These are phyloP conservation scores for Xylaria sp. DNA, from an alignment of 2,329 filamentous ascomycete species.

Conservation along the genomic window DNA sequence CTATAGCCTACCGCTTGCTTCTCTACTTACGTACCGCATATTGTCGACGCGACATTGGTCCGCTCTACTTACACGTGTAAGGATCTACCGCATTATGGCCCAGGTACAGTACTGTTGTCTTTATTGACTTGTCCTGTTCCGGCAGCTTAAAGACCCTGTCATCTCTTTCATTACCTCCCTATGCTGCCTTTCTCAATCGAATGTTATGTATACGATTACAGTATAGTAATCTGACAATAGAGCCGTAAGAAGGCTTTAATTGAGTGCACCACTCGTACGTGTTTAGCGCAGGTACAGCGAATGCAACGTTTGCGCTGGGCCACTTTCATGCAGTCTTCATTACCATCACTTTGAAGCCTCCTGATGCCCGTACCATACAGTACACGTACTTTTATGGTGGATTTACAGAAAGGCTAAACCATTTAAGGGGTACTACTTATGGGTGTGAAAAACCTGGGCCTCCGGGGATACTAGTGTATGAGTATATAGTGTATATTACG, in stretches of 20 bases:
- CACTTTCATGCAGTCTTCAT: constrained; percentile 5
- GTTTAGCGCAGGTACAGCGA: neutral
- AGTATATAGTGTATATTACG: too few relatives aligned
- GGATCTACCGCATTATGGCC: neutral
- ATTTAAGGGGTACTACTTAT: too few relatives aligned
- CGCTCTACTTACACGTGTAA: neutral
- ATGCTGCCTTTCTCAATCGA: neutral
- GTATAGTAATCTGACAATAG: neutral
- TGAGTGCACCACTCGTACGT: neutral
- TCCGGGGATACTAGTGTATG: too few relatives aligned
- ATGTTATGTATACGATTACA: too few relatives aligned
- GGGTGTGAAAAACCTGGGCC: too few relatives aligned
- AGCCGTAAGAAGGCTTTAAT: neutral
- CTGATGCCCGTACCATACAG: neutral
- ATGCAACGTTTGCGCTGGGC: neutral
- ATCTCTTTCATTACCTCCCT: neutral
- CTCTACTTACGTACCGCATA: too few relatives aligned
- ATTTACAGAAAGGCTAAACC: too few relatives aligned
- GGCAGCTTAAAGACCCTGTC: neutral
- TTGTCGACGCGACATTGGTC: constrained; percentile 17
- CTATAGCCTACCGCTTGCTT: neutral
- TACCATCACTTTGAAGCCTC: neutral
- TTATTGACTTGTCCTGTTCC: neutral
- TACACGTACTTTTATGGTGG: too few relatives aligned
- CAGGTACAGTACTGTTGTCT: neutral